Percentiles rank a stretch among this genome's conserved stretches.
Conservation (phyloP, 306 rosid genomes). For the Cucumis hystrix region DNA sequence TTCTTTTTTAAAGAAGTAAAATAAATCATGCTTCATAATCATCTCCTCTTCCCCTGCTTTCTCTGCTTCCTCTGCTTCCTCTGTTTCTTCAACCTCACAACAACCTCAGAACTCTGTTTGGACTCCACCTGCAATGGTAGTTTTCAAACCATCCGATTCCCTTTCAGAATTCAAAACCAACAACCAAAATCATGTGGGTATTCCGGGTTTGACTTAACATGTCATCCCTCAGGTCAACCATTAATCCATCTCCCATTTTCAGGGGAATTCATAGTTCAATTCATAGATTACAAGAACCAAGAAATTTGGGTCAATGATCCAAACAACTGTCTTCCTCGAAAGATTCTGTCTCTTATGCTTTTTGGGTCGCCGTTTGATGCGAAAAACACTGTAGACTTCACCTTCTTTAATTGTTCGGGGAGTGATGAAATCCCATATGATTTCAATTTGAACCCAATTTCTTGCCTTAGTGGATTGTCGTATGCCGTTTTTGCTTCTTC, state of each 20-base stretch:
- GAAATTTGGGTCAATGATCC: slow-evolving; percentile 63
- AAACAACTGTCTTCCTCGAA: slow-evolving; percentile 42
- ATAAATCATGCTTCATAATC: background rate
- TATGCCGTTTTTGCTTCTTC: slow-evolving; percentile 43
- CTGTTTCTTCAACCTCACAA: slow-evolving; percentile 6
- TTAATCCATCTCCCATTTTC: slow-evolving; percentile 34
- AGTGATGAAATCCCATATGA: slow-evolving; percentile 7
- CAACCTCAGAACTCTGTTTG: slow-evolving; percentile 27
- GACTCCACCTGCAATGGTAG: slow-evolving; percentile 15
- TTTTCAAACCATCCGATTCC: slow-evolving; percentile 38
- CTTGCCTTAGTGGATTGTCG: slow-evolving; percentile 32
- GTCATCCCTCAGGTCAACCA: slow-evolving; percentile 26
- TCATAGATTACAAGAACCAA: slow-evolving; percentile 44
- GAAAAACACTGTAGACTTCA: slow-evolving; percentile 20
- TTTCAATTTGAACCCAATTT: slow-evolving; percentile 23
- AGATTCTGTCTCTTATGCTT: slow-evolving; percentile 37
- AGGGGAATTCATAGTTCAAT: slow-evolving; percentile 27
- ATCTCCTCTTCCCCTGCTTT: background rate
- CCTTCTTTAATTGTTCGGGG: slow-evolving; percentile 60
- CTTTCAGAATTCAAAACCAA: slow-evolving; percentile 23
- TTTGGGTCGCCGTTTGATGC: slow-evolving; percentile 36
- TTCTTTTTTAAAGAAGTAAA: no score
- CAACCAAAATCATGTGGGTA: slow-evolving; percentile 36
- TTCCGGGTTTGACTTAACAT: slow-evolving; percentile 41
- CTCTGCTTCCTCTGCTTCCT: background rate